Percentiles rank a stretch among this genome's conserved stretches.
These are phyloP conservation scores for Paraphysoderma sedebokerense DNA, from an alignment of 371 early-diverging fungal species.

Conservation along the genomic window DNA sequence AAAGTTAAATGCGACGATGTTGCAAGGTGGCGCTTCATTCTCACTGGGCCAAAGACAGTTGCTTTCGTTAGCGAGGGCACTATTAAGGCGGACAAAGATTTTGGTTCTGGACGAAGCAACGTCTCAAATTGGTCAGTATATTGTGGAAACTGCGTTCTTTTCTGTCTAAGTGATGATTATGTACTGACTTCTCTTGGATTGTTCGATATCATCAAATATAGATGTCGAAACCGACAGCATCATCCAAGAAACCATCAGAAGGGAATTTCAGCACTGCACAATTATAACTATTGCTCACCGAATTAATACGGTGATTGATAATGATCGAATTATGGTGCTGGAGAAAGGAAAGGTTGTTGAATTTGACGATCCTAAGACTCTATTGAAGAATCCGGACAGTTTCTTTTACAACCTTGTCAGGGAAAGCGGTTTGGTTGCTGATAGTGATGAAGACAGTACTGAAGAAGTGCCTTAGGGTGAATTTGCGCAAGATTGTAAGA, in stretches of 20 bases:
- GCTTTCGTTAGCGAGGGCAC: conserved; percentile 25
- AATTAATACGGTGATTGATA: conserved; percentile 75
- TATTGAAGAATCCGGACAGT: conserved; percentile 40
- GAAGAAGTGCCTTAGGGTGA: too few species aligned
- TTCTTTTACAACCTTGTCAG: conserved; percentile 53
- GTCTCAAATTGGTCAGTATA: conserved; percentile 20
- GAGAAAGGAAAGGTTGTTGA: conserved; percentile 60
- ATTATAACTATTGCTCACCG: conserved; percentile 88
- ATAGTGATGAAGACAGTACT: too few species aligned
- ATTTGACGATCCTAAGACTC: conserved; percentile 47
- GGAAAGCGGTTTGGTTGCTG: conserved; percentile 16
- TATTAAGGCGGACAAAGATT: conserved; percentile 17
- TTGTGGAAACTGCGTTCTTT: conserved; percentile 17
- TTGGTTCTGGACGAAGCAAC: conserved; percentile 34
- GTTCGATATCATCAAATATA: too few species aligned
- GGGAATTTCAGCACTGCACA: conserved; percentile 69
- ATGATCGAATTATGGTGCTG: conserved; percentile 64
- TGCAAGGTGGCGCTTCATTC: not conserved
- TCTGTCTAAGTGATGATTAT: not conserved
- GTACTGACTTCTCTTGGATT: not conserved
- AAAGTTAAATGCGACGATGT: conserved; percentile 19
- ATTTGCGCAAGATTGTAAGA: too few species aligned
- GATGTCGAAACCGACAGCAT: conserved; percentile 24
- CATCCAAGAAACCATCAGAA: conserved; percentile 77
- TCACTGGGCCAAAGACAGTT: conserved; percentile 24